phyloP scores from a whole-genome alignment of 2,329 filamentous ascomycete species.

The Colletotrichum musae region DNA sequence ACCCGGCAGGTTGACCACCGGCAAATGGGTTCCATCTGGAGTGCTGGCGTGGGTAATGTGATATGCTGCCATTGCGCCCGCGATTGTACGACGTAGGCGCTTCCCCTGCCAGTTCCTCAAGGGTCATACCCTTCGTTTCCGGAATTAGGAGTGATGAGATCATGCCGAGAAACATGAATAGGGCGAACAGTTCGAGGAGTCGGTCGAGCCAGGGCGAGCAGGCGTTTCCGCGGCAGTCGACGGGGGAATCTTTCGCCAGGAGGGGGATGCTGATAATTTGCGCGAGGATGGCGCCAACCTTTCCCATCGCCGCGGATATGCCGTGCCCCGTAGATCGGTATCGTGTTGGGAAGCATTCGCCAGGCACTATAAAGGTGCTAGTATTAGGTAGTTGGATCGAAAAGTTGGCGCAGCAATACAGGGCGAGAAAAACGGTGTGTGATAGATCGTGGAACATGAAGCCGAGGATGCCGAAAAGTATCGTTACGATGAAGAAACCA shows the following conservation, averaged over 20 bases:
- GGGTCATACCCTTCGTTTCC: constrained; percentile 81
- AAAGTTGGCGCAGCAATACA: constrained; percentile 77
- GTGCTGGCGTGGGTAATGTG: constrained; percentile 49
- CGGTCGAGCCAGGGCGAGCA: constrained; percentile 77
- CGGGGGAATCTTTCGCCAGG: constrained; percentile 68
- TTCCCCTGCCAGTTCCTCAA: constrained; percentile 80
- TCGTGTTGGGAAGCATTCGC: constrained; percentile 75
- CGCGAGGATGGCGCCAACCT: constrained; percentile 77
- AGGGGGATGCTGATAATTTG: constrained; percentile 76
- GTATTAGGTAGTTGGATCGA: constrained; percentile 78
- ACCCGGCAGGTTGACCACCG: constrained; percentile 67
- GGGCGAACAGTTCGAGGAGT: constrained; percentile 82
- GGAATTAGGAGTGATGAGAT: constrained; percentile 80
- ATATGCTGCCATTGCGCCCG: constrained; percentile 65
- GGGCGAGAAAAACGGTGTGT: constrained; percentile 65
- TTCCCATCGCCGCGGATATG: constrained; percentile 76
- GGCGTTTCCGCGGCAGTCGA: constrained; percentile 61
- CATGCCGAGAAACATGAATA: constrained; percentile 84
- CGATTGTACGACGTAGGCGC: constrained; percentile 71
- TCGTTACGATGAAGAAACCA: constrained; percentile 73
- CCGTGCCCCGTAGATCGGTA: constrained; percentile 76
- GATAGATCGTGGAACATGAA: constrained; percentile 68
- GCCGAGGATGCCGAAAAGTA: constrained; percentile 74
- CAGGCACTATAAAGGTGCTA: constrained; percentile 76
- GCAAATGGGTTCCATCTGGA: constrained; percentile 62